Base-by-base conservation (phyloP, 495 filamentous ascomycete species). In the Trichoderma parareesei region DNA sequence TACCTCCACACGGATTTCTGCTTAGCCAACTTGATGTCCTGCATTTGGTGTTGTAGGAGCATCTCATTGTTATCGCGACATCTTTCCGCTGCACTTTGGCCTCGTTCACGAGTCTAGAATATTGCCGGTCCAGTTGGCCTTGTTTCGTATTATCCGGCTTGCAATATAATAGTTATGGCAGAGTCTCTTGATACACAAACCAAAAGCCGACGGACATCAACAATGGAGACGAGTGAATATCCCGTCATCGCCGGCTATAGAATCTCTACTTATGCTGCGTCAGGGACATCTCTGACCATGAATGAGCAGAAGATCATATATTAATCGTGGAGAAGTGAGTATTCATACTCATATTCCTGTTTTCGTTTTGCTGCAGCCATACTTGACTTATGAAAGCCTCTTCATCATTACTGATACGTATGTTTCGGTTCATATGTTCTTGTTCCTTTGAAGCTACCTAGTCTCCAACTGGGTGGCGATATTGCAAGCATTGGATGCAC, bases 251-350 rank as follows among this genome's bases (percentile, higher is more conserved):
- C 53, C 27, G 53, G 53, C 5, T 57, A 57, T 14, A 57, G 53
- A 57, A 57, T 57, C 33, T 33, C 53, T 10, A 57, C 3, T 11
- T 57, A 57, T n/a, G 53, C 27, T 13, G 8, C 53, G 7, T 27
- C 53, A 4, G 53, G 53, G 18, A 57, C 10, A 13, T 5, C 11
- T 35, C 8, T 57, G 33, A 57, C 53, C 6, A 57, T 57, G 53
- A 57, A 57, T 37, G 53, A 57, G 27, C 53, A 57, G 53, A 57
- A 33, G 6, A 37, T 57, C 5, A 57, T 57, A 33, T 57, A 57
- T 27, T 27, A 37, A 8, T 20, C 53, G 10, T 57, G 53, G 53
- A 57, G 37, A 27, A 37, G 53, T 57, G 33, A 57, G 53, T 57
- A 16, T 57, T n/a, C 2, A 35, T 27, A 37, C 37, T 35, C 4